A percentile compares a stretch with the other conserved stretches of the same genome.
phyloP scores from a whole-genome alignment of 495 filamentous ascomycete species.

The Lasiosphaeria ovina region DNA sequence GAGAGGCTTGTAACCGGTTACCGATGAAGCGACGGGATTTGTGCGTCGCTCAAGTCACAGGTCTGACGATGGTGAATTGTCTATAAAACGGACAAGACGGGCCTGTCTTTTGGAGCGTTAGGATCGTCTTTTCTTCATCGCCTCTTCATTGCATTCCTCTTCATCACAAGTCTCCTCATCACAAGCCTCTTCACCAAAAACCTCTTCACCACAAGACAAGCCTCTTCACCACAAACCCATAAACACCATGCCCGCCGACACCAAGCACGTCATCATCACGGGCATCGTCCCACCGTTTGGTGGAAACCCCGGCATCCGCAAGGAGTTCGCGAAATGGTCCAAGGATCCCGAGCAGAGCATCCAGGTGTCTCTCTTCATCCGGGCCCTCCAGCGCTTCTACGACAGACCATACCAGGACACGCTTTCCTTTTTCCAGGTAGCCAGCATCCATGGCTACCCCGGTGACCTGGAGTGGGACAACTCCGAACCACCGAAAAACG shows the following conservation, averaged over 20 bases:
- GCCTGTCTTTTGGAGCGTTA: no score
- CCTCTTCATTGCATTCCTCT: no score
- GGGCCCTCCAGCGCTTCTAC: conserved; percentile 4
- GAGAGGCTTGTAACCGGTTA: no score
- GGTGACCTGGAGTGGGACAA: neutral
- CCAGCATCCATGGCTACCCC: conserved; percentile 9
- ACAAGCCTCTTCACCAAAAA: no score
- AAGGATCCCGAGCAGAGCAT: conserved; percentile 1
- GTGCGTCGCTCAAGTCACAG: no score
- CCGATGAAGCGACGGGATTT: no score
- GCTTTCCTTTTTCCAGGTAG: conserved; percentile 9
- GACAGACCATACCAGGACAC: neutral
- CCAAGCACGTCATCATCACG: conserved; percentile 1
- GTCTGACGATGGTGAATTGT: no score
- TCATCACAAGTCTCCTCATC: no score
- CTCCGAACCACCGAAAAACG: neutral
- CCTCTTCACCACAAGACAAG: neutral
- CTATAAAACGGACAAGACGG: no score
- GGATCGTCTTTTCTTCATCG: no score
- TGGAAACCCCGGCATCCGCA: neutral
- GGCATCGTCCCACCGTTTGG: neutral
- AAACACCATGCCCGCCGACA: neutral
- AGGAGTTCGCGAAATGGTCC: conserved; percentile 2
- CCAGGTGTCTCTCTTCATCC: conserved; percentile 13
- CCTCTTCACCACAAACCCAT: neutral